These are phyloP conservation scores for Adansonia grandidieri DNA, from an alignment of 441 rosid genomes.

Conservation along the genomic window DNA sequence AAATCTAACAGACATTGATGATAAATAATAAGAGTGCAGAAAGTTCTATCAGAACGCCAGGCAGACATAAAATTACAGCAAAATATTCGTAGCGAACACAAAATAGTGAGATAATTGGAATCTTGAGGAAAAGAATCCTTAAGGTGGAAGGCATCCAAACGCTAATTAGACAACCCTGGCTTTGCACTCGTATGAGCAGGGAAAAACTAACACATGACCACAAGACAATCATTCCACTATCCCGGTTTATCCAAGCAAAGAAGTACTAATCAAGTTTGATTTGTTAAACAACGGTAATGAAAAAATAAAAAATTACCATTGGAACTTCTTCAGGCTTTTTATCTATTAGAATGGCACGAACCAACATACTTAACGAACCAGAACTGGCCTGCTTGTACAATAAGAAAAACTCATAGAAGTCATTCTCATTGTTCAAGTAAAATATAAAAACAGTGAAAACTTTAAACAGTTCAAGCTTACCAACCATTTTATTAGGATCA, in stretches of 20 bases:
- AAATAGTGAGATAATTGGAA: background rate
- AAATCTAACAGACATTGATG: background rate
- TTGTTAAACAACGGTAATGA: background rate
- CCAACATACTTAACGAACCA: conserved; percentile 65
- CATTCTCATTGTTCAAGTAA: conserved; percentile 7
- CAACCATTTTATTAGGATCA: conserved; percentile 70
- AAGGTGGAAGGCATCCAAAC: background rate
- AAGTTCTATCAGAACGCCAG: background rate
- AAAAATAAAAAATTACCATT: conserved; percentile 44
- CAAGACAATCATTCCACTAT: background rate
- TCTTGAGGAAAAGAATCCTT: background rate
- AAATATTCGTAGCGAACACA: background rate
- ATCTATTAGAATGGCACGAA: conserved; percentile 74
- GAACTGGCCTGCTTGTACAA: conserved; percentile 48
- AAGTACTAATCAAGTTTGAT: background rate
- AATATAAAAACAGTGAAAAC: background rate
- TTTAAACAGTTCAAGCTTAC: conserved; percentile 40
- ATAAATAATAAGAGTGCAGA: background rate
- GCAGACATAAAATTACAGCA: background rate
- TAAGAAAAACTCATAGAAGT: conserved; percentile 22
- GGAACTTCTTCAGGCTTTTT: conserved; percentile 89
- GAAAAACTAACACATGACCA: background rate
- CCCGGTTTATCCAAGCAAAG: conserved; percentile 6
- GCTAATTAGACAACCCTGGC: background rate
- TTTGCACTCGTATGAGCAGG: background rate